Conservation (phyloP, 2,329 filamentous ascomycete species). For the Penicillium aurantiogriseum region DNA sequence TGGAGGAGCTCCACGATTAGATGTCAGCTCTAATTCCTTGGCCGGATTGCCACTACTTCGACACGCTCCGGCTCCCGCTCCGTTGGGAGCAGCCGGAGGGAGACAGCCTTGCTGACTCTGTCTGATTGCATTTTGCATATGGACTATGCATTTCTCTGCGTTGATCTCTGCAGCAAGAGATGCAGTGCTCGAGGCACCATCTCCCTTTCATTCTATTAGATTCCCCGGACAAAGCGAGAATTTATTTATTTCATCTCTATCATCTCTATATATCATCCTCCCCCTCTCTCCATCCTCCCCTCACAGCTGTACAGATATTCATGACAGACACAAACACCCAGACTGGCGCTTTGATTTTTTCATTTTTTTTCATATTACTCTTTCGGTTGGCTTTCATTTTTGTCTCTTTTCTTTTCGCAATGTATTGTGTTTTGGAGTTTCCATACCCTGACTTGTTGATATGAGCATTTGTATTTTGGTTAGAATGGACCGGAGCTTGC, state of each 20-base stretch:
- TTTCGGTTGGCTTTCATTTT: slow-evolving; percentile 8
- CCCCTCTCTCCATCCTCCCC: neutral
- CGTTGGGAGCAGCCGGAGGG: neutral
- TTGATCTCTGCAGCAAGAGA: slow-evolving; percentile 7
- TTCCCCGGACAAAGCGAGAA: slow-evolving; percentile 24
- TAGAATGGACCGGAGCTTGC: slow-evolving; percentile 19
- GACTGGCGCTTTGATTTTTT: neutral
- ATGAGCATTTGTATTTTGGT: slow-evolving; percentile 15
- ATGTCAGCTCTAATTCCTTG: neutral
- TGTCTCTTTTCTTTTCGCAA: slow-evolving; percentile 4
- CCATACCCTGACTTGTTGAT: slow-evolving; percentile 23
- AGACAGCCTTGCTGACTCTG: neutral
- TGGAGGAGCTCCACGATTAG: neutral
- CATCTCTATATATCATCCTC: slow-evolving; percentile 1
- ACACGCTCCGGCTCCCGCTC: neutral
- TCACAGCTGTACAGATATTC: slow-evolving; percentile 21
- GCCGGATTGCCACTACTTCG: neutral
- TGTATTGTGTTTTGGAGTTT: slow-evolving; percentile 17
- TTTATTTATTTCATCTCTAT: slow-evolving; percentile 7
- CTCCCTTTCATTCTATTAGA: slow-evolving; percentile 21
- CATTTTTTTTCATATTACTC: neutral
- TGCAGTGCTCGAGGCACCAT: slow-evolving; percentile 12
- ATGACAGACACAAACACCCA: neutral
- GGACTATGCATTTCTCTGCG: slow-evolving; percentile 4
- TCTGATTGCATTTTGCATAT: slow-evolving; percentile 3